Conservation (phyloP, 2,329 filamentous ascomycete genomes). For the Hymenoscyphus infarciens region DNA sequence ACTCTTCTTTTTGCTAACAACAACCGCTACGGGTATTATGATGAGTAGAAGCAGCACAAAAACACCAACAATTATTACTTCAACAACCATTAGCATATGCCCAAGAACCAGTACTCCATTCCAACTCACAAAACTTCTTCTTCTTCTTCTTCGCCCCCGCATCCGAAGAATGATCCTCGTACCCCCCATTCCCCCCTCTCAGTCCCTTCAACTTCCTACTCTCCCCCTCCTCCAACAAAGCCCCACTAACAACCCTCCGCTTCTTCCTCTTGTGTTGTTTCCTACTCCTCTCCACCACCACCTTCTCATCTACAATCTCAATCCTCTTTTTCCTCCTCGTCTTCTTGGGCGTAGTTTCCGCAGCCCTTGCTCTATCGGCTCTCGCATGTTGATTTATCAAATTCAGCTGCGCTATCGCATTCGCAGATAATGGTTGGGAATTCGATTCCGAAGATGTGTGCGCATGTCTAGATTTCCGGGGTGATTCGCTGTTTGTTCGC, state of each 20-base stretch:
- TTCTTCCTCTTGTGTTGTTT: slow-evolving; percentile 37
- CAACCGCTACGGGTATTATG: slow-evolving; percentile 63
- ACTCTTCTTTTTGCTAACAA: slow-evolving; percentile 56
- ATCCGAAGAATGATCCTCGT: slow-evolving; percentile 37
- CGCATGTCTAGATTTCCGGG: slow-evolving; percentile 24
- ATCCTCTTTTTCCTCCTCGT: slow-evolving; percentile 24
- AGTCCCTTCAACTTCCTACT: slow-evolving; percentile 49
- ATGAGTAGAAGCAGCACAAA: slow-evolving; percentile 61
- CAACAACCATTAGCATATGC: slow-evolving; percentile 18
- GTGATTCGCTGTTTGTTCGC: slow-evolving; percentile 20
- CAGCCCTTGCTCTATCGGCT: slow-evolving; percentile 7
- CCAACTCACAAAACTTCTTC: slow-evolving; percentile 62
- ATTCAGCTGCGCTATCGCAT: slow-evolving; percentile 34
- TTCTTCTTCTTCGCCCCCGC: slow-evolving; percentile 42
- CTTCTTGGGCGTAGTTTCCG: slow-evolving; percentile 28
- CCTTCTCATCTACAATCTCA: slow-evolving; percentile 28
- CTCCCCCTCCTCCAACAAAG: slow-evolving; percentile 65
- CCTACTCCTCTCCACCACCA: slow-evolving; percentile 26
- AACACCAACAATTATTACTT: slow-evolving; percentile 49
- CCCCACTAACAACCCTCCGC: slow-evolving; percentile 65
- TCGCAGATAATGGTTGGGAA: slow-evolving; percentile 32
- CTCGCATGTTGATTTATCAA: slow-evolving; percentile 29
- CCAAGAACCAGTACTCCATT: slow-evolving; percentile 16
- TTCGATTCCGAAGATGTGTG: slow-evolving; percentile 25
- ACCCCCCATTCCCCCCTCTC: slow-evolving; percentile 42